Evolutionary conservation across 768 basidiomycete genomes (phyloP).

Genomic region (Rickenella mellea): DNA sequence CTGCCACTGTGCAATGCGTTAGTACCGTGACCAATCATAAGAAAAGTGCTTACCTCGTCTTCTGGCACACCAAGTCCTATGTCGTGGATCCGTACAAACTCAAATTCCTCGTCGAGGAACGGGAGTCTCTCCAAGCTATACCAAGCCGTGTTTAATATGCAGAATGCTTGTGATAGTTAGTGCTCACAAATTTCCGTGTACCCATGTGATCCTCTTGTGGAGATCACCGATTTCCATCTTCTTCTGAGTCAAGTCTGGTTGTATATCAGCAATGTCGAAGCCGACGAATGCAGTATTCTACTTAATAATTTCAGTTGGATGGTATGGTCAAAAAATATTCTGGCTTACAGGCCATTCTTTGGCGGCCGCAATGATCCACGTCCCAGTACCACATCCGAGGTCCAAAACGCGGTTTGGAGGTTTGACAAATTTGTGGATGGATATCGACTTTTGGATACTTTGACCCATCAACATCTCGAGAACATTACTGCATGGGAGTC

Average conservation of each 20-base stretch:
- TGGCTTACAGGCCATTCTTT: constrained; percentile 51
- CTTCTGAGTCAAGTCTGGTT: constrained; percentile 37
- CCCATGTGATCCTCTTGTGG: constrained; percentile 48
- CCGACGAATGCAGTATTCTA: constrained; percentile 50
- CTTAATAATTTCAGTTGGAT: constrained; percentile 2
- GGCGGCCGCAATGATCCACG: constrained; percentile 64
- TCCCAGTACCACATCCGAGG: constrained; percentile 62
- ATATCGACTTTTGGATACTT: constrained; percentile 35
- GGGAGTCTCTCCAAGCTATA: constrained; percentile 55
- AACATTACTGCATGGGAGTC: no score
- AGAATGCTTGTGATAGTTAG: no score
- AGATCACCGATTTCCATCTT: constrained; percentile 20
- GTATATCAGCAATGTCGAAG: constrained; percentile 45
- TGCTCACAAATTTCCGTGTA: constrained; percentile 57
- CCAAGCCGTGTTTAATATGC: constrained; percentile 2
- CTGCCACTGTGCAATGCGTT: constrained; percentile 41
- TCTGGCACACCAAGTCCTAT: constrained; percentile 65
- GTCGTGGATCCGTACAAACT: constrained; percentile 55
- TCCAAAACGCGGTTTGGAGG: constrained; percentile 52
- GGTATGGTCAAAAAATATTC: constrained; percentile 1
- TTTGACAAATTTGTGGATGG: constrained; percentile 41
- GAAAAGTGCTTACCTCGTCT: constrained; percentile 40
- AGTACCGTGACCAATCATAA: constrained; percentile 5
- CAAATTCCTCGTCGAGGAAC: constrained; percentile 46
- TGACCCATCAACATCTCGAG: constrained; percentile 49